These are phyloP conservation scores for Beauveria medogensis DNA, from an alignment of 2,329 filamentous ascomycete genomes.

Conservation along the genomic window DNA sequence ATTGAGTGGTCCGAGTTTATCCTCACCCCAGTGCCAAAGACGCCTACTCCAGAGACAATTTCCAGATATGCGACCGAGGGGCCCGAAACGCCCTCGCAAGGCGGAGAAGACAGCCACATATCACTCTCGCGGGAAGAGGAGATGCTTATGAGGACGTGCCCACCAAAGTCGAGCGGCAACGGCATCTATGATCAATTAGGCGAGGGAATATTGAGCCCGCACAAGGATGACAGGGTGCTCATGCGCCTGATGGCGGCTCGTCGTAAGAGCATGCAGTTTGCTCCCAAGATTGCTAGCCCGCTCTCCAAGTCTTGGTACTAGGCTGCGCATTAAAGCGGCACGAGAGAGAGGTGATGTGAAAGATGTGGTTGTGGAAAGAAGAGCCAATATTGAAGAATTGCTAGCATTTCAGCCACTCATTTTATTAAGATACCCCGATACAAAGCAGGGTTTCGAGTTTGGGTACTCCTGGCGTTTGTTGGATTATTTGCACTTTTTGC, in stretches of 20 bases:
- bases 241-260: conserved; percentile 62
- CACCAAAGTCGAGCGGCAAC: conserved; percentile 35
- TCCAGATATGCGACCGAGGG: conserved; percentile 43
- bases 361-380: background rate
- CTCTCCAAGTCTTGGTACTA: conserved; percentile 48
- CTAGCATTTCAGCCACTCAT: conserved; percentile 10
- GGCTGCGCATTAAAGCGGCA: background rate
- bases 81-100: conserved; percentile 36
- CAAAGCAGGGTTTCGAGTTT: background rate
- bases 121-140: conserved; percentile 28
- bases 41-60: conserved; percentile 47
- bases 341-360: background rate
- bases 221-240: conserved; percentile 50
- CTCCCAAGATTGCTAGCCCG: conserved; percentile 67
- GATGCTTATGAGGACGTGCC: conserved; percentile 45
- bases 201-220: conserved; percentile 35
- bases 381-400: background rate
- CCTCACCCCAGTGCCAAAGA: conserved; percentile 50
- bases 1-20: conserved; percentile 35
- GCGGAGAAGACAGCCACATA: conserved; percentile 24
- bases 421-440: conserved; percentile 1
- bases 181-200: conserved; percentile 31
- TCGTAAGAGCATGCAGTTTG: conserved; percentile 70
- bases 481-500: background rate
- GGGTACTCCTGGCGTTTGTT: conserved; percentile 4